Conservation (phyloP, 164 flowering plant genomes). For the Magnolia officinalis region DNA sequence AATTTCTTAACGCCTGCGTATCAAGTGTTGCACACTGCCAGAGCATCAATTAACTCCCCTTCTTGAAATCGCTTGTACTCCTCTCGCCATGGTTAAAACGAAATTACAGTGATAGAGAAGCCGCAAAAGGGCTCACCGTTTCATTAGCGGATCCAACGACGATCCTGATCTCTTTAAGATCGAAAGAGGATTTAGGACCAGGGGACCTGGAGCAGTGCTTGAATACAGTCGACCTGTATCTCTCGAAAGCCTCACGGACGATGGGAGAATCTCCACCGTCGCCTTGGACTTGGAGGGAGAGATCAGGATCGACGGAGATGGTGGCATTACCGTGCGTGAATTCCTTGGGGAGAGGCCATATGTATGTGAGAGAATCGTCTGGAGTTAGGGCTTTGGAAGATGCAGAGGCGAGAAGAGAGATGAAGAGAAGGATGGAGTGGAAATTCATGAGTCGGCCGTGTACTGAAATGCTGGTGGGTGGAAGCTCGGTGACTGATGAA, state of each 20-base stretch:
- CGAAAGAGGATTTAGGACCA: constrained; percentile 30
- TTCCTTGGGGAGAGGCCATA: constrained; percentile 82
- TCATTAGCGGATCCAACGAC: constrained; percentile 28
- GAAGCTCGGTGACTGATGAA: too few species aligned
- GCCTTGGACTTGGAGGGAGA: constrained; percentile 45
- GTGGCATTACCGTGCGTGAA: constrained; percentile 53
- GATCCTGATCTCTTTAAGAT: constrained; percentile 34
- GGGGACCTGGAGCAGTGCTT: constrained; percentile 35
- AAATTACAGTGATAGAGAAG: too few species aligned
- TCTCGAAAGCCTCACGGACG: constrained; percentile 53
- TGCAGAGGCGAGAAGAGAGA: neutral
- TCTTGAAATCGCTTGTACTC: too few species aligned
- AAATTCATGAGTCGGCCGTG: neutral
- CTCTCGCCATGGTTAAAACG: too few species aligned
- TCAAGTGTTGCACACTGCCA: neutral
- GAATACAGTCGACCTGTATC: constrained; percentile 59
- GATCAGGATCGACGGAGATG: constrained; percentile 66
- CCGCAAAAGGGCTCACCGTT: constrained; percentile 17
- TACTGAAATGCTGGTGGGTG: too few species aligned
- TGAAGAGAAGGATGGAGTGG: neutral
- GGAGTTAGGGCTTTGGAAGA: neutral
- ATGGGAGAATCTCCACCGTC: constrained; percentile 49
- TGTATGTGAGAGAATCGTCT: constrained; percentile 39
- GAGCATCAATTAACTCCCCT: neutral
- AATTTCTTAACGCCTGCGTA: too few species aligned